Evolutionary conservation across 1,284 basidiomycete genomes (phyloP), one percentile per base, ranked within the genome.

Genomic region (Fomitopsis betulina): DNA sequence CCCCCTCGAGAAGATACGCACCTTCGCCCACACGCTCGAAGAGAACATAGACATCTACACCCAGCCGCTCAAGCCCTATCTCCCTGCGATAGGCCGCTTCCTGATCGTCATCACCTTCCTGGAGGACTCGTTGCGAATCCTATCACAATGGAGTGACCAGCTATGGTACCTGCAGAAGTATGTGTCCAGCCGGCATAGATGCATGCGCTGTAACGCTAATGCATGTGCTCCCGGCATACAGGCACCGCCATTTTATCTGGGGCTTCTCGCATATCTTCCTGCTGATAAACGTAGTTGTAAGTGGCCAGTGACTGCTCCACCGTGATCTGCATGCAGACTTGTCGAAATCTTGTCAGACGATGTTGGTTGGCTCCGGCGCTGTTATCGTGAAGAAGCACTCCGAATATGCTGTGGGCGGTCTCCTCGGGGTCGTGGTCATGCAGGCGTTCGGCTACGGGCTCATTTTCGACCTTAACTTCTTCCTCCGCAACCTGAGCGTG

Each of bases 31-130:
- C 71, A 85, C 89, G 73, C 83, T 94, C 60, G 97, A 99, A 77
- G 97, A 99, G 75, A 78, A 87, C 64, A 85, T 98, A 70, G 97
- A 98, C 73, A 87, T 91, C 63, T 91, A 93, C 76, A 88, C 94
- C 7, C 94, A 98, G 71, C 96, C 97, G 32, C 81, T 98, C 75
- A 90, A 91, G 73, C 97, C 97, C 54, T 90, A 96, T 73, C 82
- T 99, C 67, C 96, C 97, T 32, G 89, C 94, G 53, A 88, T 98
- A 72, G 97, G 95, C 61, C 85, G 97, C 64, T 98, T 98, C 77
- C 77, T 99, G 64, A 99, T 99, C 73, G 94, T 99, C 57, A 94
- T 97, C 45, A 99, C 96, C 5, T 99, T 99, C 79, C 78, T 96
- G 72, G 96, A 99, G 79, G 96, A 99, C 73, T 94, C 96, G 12